Evolutionary conservation across 352 stramenopile species (phyloP).

Genomic region (Phytophthora multivora): DNA sequence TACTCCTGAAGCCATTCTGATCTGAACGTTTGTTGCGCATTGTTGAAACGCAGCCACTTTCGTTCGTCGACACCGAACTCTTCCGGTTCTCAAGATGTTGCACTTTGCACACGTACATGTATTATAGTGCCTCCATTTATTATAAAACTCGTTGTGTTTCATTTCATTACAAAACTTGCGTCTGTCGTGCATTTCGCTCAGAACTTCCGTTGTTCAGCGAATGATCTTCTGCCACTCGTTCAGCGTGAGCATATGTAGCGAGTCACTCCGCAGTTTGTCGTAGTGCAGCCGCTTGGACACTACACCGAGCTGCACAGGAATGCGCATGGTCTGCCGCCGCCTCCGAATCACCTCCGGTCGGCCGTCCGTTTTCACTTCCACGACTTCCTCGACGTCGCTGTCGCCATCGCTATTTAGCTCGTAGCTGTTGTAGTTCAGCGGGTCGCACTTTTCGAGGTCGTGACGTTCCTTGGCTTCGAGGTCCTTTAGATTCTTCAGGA

Average conservation of each 20-base stretch:
- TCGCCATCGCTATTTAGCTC: constrained; percentile 60
- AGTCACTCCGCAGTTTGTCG: constrained; percentile 54
- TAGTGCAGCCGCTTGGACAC: constrained; percentile 69
- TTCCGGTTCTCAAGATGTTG: too few species aligned
- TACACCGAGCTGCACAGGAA: constrained; percentile 50
- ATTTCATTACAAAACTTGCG: neutral
- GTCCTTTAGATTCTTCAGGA: constrained; percentile 28
- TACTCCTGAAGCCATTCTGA: constrained; percentile 7
- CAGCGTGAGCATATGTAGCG: constrained; percentile 54
- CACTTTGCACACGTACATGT: too few species aligned
- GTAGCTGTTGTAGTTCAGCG: constrained; percentile 54
- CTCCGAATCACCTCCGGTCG: constrained; percentile 44
- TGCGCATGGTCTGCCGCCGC: constrained; percentile 25
- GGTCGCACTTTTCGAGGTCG: constrained; percentile 45
- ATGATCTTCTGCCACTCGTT: constrained; percentile 71
- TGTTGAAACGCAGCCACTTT: constrained; percentile 2
- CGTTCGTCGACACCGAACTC: too few species aligned
- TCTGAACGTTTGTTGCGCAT: neutral
- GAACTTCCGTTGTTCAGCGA: too few species aligned
- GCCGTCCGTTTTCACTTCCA: constrained; percentile 47
- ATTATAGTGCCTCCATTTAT: too few species aligned
- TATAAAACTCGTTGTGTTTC: too few species aligned
- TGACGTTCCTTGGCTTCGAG: constrained; percentile 24
- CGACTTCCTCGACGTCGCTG: constrained; percentile 51
- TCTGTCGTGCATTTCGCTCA: constrained; percentile 2